phyloP scores from a whole-genome alignment of 176 grass and related monocot species.

The Aegilops umbellulata region DNA sequence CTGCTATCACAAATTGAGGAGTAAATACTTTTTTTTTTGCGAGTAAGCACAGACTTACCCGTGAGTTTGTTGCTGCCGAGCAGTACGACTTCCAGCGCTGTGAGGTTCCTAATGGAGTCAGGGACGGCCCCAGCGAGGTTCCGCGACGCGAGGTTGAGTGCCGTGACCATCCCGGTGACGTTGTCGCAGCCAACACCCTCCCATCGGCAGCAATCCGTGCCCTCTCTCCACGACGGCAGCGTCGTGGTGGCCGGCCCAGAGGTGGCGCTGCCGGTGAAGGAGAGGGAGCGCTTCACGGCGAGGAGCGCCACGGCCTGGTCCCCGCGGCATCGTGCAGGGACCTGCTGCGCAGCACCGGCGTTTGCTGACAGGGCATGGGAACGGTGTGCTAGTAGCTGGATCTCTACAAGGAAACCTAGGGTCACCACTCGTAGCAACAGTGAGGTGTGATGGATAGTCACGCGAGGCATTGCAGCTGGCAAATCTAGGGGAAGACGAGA shows the following conservation, averaged over 20 bases:
- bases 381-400: not conserved
- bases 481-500: not conserved
- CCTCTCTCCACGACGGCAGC: not conserved
- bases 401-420: not conserved
- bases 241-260: not conserved
- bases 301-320: not conserved
- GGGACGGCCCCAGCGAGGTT: not conserved
- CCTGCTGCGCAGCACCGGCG: too few relatives aligned
- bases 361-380: not conserved
- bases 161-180: not conserved
- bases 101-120: not conserved
- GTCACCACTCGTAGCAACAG: not conserved
- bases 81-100: not conserved
- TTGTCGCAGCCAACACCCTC: not conserved
- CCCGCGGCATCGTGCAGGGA: not conserved
- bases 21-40: too few relatives aligned
- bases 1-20: too few relatives aligned
- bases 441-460: not conserved
- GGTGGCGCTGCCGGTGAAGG: not conserved
- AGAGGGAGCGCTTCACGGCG: not conserved
- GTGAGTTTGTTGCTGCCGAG: not conserved
- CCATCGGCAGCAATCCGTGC: slow-evolving; percentile 8
- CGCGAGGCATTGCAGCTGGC: not conserved
- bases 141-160: not conserved
- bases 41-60: not conserved